Conservation (phyloP, 495 filamentous ascomycete species). For the Lophium mytilinum region DNA sequence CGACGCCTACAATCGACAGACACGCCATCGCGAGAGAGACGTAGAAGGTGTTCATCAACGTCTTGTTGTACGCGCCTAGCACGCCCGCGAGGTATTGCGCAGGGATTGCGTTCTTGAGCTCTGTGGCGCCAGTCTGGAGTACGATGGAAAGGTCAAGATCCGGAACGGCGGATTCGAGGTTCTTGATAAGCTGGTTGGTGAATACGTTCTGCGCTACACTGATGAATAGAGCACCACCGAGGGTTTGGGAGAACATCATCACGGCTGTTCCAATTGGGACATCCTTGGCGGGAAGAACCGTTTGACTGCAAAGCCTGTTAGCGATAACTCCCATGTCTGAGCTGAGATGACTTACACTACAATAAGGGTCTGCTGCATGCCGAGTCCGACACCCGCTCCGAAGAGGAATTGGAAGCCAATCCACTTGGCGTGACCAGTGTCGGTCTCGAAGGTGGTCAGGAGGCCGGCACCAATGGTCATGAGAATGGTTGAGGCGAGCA, state of each 20-base stretch:
- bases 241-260: constrained; percentile 58
- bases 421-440: constrained; percentile 48
- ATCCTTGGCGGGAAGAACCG: constrained; percentile 47
- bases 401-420: constrained; percentile 63
- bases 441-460: constrained; percentile 49
- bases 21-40: constrained; percentile 57
- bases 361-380: constrained; percentile 61
- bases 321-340: too few species aligned
- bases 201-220: constrained; percentile 73
- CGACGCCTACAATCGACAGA: constrained; percentile 51
- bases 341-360: constrained; percentile 34
- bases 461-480: constrained; percentile 55
- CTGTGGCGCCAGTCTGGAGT: constrained; percentile 58
- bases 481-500: constrained; percentile 45
- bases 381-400: constrained; percentile 62
- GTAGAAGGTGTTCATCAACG: constrained; percentile 60
- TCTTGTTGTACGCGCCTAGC: constrained; percentile 59
- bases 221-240: constrained; percentile 63
- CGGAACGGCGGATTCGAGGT: constrained; percentile 43
- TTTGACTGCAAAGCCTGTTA: constrained; percentile 34
- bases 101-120: constrained; percentile 45
- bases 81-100: constrained; percentile 45
- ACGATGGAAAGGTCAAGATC: constrained; percentile 39
- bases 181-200: constrained; percentile 56
- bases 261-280: constrained; percentile 54